Evolutionary conservation across 2,329 filamentous ascomycete genomes (phyloP).

Genomic region (Myriangium duriaei): DNA sequence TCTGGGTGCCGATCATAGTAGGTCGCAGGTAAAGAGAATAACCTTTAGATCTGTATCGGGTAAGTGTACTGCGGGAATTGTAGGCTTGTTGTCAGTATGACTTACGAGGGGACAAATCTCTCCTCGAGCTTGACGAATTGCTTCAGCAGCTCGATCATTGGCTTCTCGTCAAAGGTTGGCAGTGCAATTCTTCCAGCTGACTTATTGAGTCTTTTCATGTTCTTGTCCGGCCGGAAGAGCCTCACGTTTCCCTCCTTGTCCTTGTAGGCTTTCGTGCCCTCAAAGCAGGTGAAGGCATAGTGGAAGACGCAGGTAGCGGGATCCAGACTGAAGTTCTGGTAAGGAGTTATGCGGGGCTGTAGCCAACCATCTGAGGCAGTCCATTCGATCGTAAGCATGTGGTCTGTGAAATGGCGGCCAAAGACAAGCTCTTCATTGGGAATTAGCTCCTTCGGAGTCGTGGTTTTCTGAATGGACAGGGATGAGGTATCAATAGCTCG

Average conservation of each 20-base stretch:
- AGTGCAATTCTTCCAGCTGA: slow-evolving; percentile 84
- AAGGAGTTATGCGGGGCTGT: slow-evolving; percentile 71
- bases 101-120: slow-evolving; percentile 73
- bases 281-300: slow-evolving; percentile 96
- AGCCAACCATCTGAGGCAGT: slow-evolving; percentile 74
- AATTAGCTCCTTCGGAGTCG: slow-evolving; percentile 58
- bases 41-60: slow-evolving; percentile 44
- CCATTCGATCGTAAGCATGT: slow-evolving; percentile 96
- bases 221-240: slow-evolving; percentile 87
- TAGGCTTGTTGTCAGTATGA: slow-evolving; percentile 7
- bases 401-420: slow-evolving; percentile 90
- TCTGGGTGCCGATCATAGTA: slow-evolving; percentile 94
- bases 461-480: slow-evolving; percentile 62
- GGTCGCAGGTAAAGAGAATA: slow-evolving; percentile 94
- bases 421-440: slow-evolving; percentile 78
- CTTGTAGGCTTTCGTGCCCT: slow-evolving; percentile 99
- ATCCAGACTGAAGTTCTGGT: slow-evolving; percentile 94
- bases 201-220: slow-evolving; percentile 91
- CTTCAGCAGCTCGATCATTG: slow-evolving; percentile 69
- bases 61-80: neutral
- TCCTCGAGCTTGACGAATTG: slow-evolving; percentile 69
- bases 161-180: slow-evolving; percentile 65
- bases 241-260: slow-evolving; percentile 66
- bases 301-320: slow-evolving; percentile 95
- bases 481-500: slow-evolving; percentile 64